phyloP scores from a whole-genome alignment of 2,329 filamentous ascomycete genomes.

The Xylaria arbuscula region DNA sequence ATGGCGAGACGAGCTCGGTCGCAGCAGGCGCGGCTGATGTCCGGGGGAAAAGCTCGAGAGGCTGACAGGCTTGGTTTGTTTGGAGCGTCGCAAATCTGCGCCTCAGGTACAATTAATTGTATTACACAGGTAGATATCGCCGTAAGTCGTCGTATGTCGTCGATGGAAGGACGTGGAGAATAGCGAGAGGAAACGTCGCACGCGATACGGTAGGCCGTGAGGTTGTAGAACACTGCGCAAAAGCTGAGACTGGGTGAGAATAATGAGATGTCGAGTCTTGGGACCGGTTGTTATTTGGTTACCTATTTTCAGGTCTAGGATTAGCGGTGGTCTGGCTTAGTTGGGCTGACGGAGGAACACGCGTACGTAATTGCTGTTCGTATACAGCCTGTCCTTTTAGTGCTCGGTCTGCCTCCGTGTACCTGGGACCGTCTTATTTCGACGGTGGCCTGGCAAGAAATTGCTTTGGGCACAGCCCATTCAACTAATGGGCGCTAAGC shows the following conservation, averaged over 20 bases:
- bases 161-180: slow-evolving; percentile 12
- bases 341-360: slow-evolving; percentile 34
- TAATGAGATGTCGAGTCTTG: slow-evolving; percentile 11
- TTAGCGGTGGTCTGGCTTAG: slow-evolving; percentile 24
- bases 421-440: background rate
- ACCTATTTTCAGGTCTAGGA: slow-evolving; percentile 21
- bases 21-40: slow-evolving; percentile 25
- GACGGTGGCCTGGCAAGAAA: slow-evolving; percentile 28
- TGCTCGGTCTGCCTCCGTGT: background rate
- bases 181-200: slow-evolving; percentile 23
- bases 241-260: background rate
- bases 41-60: slow-evolving; percentile 11
- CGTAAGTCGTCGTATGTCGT: background rate
- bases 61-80: slow-evolving; percentile 10
- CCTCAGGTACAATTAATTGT: background rate
- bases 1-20: slow-evolving; percentile 11
- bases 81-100: slow-evolving; percentile 21
- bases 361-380: slow-evolving; percentile 31
- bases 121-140: background rate
- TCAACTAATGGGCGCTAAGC: slow-evolving; percentile 36
- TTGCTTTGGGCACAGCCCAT: slow-evolving; percentile 30
- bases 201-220: background rate
- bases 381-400: slow-evolving; percentile 26
- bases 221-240: background rate
- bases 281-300: slow-evolving; percentile 25